Conservation (phyloP, 805 yeast genomes). For the Kodamaea leandrae region DNA sequence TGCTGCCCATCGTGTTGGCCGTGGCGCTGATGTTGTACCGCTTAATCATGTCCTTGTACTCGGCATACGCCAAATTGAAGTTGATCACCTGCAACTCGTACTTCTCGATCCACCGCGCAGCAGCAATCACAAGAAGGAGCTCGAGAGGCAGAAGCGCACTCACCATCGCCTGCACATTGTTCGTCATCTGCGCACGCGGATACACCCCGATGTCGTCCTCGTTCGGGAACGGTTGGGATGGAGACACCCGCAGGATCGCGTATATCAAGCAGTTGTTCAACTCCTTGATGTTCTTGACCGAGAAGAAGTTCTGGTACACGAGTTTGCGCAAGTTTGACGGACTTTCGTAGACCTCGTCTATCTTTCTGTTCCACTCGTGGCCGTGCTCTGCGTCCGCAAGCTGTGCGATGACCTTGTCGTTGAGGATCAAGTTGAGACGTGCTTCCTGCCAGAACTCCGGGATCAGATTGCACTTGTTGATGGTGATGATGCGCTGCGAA, state of each 20-base stretch:
- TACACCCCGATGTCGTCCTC: constrained; percentile 25
- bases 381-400: constrained; percentile 21
- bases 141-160: constrained; percentile 64
- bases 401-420: constrained; percentile 14
- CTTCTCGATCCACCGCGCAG: constrained; percentile 68
- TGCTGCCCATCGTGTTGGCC: constrained; percentile 24
- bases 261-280: constrained; percentile 43
- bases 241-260: constrained; percentile 35
- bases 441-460: constrained; percentile 53
- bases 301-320: constrained; percentile 46
- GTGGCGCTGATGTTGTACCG: constrained; percentile 39
- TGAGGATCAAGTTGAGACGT: constrained; percentile 33
- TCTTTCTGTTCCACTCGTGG: constrained; percentile 45
- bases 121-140: constrained; percentile 64
- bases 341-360: constrained; percentile 22
- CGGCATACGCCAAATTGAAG: constrained; percentile 74
- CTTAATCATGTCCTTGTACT: constrained; percentile 59
- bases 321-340: constrained; percentile 15
- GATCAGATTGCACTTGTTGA: constrained; percentile 49
- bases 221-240: constrained; percentile 23
- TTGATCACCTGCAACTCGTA: constrained; percentile 60
- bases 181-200: constrained; percentile 20
- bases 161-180: constrained; percentile 27
- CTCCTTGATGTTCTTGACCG: constrained; percentile 55
- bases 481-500: constrained; percentile 68